Conservation (phyloP, 345 rosid species). For the Citrus reticulata region DNA sequence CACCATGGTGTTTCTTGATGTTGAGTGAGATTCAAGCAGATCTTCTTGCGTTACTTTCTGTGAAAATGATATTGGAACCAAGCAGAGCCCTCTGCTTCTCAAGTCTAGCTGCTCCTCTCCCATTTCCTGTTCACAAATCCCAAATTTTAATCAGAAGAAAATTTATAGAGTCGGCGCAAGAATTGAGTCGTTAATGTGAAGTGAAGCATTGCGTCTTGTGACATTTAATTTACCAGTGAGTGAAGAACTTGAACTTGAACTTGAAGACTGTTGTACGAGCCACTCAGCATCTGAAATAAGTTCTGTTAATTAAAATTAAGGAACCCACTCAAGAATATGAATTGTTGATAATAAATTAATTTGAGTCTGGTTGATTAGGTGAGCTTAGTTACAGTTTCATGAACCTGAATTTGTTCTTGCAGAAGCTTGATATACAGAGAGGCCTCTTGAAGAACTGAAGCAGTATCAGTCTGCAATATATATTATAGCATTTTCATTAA, state of each 20-base stretch:
- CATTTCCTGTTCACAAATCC: slow-evolving; percentile 20
- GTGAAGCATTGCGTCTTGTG: neutral
- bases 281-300: slow-evolving; percentile 41
- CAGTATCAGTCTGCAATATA: slow-evolving; percentile 60
- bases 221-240: slow-evolving; percentile 33
- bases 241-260: slow-evolving; percentile 18
- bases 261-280: slow-evolving; percentile 22
- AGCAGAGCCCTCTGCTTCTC: slow-evolving; percentile 51
- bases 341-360: too few species aligned
- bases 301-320: slow-evolving; percentile 19
- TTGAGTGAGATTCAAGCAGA: neutral
- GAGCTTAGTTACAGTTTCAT: neutral
- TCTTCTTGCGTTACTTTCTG: slow-evolving; percentile 25
- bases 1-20: neutral
- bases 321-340: neutral
- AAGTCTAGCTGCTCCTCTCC: slow-evolving; percentile 26
- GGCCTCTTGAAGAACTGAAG: slow-evolving; percentile 74
- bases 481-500: neutral
- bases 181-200: neutral
- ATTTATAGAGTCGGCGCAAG: neutral
- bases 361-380: neutral
- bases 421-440: slow-evolving; percentile 52
- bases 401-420: slow-evolving; percentile 59
- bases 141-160: neutral
- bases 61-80: slow-evolving; percentile 41